Evolutionary conservation across 2,329 filamentous ascomycete genomes (phyloP).

Genomic region (Aspergillus bombycis): DNA sequence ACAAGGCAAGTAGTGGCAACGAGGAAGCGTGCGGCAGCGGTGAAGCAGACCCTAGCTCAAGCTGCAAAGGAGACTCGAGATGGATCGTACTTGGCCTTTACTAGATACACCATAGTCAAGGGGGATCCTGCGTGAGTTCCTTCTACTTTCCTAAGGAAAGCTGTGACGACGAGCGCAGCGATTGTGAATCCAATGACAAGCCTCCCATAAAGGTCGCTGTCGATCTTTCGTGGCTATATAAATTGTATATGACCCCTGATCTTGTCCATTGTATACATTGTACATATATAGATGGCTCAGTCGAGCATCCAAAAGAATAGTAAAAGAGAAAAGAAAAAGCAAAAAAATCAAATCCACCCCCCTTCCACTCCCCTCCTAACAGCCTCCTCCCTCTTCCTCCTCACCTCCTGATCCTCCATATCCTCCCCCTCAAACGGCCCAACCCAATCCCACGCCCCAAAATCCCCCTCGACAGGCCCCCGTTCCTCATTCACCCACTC

Average conservation of each 20-base stretch:
- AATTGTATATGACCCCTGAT: no score
- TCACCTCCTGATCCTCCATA: background rate
- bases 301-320: no score
- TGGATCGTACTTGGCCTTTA: background rate
- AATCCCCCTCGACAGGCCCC: background rate
- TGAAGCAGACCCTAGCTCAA: background rate
- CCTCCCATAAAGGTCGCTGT: no score
- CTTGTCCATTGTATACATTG: no score
- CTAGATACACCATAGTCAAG: background rate
- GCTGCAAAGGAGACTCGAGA: background rate
- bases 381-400: background rate
- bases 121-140: no score
- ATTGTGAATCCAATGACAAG: no score
- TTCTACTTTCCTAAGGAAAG: no score
- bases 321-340: background rate
- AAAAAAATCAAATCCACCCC: background rate
- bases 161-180: no score
- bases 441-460: background rate
- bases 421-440: background rate
- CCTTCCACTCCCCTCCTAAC: background rate
- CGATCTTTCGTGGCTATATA: no score
- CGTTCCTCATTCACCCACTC: conserved; percentile 2
- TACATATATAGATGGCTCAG: no score
- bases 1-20: background rate
- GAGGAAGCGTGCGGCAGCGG: background rate